phyloP scores from a whole-genome alignment of 306 rosid genomes.

The Gynostemma pentaphyllum region DNA sequence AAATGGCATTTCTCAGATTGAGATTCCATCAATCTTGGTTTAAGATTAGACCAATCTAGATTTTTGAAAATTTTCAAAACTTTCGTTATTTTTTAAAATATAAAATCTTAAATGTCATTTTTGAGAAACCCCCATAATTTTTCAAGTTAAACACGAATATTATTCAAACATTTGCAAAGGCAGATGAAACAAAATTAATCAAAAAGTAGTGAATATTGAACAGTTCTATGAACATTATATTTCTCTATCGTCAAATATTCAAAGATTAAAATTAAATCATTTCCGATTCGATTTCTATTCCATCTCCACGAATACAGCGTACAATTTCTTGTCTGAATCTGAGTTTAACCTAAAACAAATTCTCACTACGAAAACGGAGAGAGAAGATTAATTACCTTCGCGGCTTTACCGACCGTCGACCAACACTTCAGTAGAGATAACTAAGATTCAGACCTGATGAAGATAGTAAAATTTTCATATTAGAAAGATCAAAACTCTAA shows the following conservation, averaged over 20 bases:
- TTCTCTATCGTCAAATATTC: background rate
- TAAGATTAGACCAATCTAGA: too few relatives aligned
- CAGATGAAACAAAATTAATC: background rate
- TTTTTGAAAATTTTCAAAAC: too few relatives aligned
- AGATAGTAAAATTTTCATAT: background rate
- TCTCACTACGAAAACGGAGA: conserved; percentile 2
- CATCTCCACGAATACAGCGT: background rate
- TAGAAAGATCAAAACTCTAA: background rate
- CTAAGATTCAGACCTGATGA: background rate
- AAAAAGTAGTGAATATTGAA: background rate
- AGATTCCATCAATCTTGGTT: too few relatives aligned
- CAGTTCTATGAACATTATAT: background rate
- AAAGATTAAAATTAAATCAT: background rate
- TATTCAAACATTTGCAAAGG: background rate
- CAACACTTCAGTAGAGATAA: background rate
- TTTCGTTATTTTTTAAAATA: too few relatives aligned
- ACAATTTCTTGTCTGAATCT: background rate
- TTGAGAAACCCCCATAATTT: too few relatives aligned
- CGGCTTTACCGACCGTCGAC: background rate
- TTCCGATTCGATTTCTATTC: background rate
- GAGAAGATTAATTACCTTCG: background rate
- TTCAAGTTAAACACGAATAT: background rate
- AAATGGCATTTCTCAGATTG: too few relatives aligned
- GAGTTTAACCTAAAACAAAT: conserved; percentile 3
- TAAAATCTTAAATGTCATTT: too few relatives aligned